Percentiles rank a stretch among this genome's conserved stretches.
Conservation (phyloP, 139 green algal genomes). For the Eudorina sp. region DNA sequence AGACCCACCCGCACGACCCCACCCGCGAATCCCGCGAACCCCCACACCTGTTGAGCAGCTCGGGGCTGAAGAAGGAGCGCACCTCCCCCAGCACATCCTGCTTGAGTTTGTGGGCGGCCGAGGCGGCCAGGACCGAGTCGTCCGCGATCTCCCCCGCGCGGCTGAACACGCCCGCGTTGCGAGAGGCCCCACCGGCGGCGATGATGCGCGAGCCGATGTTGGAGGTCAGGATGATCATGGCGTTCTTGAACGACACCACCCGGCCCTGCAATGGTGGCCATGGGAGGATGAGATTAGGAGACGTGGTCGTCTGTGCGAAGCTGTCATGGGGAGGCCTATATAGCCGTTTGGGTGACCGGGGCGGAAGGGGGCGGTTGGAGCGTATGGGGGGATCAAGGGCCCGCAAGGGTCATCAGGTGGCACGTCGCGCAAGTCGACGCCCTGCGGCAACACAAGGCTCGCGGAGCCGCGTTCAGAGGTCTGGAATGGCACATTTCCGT, state of each 20-base stretch:
- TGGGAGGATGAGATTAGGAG: not conserved
- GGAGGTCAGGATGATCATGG: slow-evolving; percentile 92
- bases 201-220: slow-evolving; percentile 94
- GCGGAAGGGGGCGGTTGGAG: too few relatives aligned
- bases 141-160: not conserved
- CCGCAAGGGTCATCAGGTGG: too few relatives aligned
- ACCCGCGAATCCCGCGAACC: not conserved
- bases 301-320: too few relatives aligned
- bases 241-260: slow-evolving; percentile 94
- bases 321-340: too few relatives aligned
- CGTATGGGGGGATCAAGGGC: too few relatives aligned
- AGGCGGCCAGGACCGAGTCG: not conserved
- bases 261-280: slow-evolving; percentile 87
- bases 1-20: not conserved
- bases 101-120: slow-evolving; percentile 22
- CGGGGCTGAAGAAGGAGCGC: slow-evolving; percentile 69
- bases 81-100: slow-evolving; percentile 51
- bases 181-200: slow-evolving; percentile 29
- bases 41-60: slow-evolving; percentile 73
- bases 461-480: too few relatives aligned
- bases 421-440: too few relatives aligned
- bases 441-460: too few relatives aligned
- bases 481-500: too few relatives aligned
- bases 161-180: not conserved
- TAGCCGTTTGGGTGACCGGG: too few relatives aligned